Evolutionary conservation across 2,329 filamentous ascomycete genomes (phyloP).

Genomic region (Monosporascus ibericus): DNA sequence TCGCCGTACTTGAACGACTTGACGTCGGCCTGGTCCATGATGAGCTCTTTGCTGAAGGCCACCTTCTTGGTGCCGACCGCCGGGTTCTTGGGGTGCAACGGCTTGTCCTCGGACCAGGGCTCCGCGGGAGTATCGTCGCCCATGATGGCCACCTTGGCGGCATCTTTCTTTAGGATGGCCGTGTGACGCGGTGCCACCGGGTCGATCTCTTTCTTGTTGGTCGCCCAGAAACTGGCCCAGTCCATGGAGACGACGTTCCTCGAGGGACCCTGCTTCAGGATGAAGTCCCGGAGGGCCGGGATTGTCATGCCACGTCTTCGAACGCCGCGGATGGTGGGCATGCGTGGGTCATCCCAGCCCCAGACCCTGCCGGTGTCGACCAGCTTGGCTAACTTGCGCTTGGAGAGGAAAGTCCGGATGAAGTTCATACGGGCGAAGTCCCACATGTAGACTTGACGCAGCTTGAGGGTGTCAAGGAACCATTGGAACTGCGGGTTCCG

Average conservation of each 20-base stretch:
- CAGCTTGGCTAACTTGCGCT: constrained; percentile 79
- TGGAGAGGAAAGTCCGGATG: constrained; percentile 73
- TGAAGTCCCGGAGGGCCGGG: constrained; percentile 73
- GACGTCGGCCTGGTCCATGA: constrained; percentile 83
- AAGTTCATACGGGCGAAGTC: constrained; percentile 84
- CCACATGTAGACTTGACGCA: constrained; percentile 77
- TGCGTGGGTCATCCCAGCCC: constrained; percentile 83
- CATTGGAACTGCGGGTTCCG: constrained; percentile 83
- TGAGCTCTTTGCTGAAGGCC: constrained; percentile 64
- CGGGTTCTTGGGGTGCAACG: constrained; percentile 85
- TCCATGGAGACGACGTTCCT: constrained; percentile 81
- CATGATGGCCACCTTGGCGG: constrained; percentile 63
- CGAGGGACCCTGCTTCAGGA: constrained; percentile 76
- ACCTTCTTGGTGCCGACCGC: constrained; percentile 83
- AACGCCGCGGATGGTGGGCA: constrained; percentile 79
- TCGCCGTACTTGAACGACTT: constrained; percentile 76
- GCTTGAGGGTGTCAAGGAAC: constrained; percentile 69
- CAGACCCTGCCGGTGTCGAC: constrained; percentile 70
- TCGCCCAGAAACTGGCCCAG: constrained; percentile 68
- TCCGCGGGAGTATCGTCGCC: constrained; percentile 61
- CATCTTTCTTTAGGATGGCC: constrained; percentile 63
- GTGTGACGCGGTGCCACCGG: constrained; percentile 69
- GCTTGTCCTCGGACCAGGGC: constrained; percentile 66
- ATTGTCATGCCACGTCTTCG: constrained; percentile 74
- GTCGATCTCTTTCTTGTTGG: constrained; percentile 80